Conservation (phyloP, 179 eudicot species). For the Pouteria campechiana region DNA sequence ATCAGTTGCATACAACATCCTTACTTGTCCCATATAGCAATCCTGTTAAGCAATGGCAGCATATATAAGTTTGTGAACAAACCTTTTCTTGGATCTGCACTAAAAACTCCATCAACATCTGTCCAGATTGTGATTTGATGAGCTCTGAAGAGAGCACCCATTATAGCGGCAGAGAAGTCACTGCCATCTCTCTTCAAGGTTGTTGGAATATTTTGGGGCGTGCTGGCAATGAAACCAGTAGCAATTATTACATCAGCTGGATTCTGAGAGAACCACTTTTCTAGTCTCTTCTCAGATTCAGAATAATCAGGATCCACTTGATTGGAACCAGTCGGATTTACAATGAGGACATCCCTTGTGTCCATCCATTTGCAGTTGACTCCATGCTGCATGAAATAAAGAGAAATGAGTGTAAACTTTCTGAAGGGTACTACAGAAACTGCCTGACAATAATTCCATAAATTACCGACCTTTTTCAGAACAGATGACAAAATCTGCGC, state of each 20-base stretch:
- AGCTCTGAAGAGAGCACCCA: conserved; percentile 91
- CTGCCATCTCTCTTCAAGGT: conserved; percentile 98
- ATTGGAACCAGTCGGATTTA: conserved; percentile 67
- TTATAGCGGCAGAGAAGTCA: conserved; percentile 98
- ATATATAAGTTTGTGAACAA: no score
- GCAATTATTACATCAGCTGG: conserved; percentile 72
- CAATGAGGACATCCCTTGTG: conserved; percentile 90
- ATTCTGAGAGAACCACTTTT: conserved; percentile 68
- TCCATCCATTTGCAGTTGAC: conserved; percentile 92
- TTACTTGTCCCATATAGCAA: no score
- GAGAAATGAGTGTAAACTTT: background rate
- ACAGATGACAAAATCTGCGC: conserved; percentile 80
- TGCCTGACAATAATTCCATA: background rate
- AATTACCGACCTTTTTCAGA: conserved; percentile 52
- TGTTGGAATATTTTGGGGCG: conserved; percentile 90
- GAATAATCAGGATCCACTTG: conserved; percentile 92
- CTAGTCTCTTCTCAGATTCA: conserved; percentile 80
- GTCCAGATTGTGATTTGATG: conserved; percentile 98
- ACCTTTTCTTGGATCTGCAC: conserved; percentile 99
- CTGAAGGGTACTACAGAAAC: background rate
- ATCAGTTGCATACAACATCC: no score
- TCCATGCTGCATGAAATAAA: conserved; percentile 39
- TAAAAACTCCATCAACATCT: conserved; percentile 93
- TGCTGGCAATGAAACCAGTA: conserved; percentile 96
- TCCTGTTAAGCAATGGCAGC: no score